Conservation (phyloP, 2,329 filamentous ascomycete species). For the Corynespora cassiicola region DNA sequence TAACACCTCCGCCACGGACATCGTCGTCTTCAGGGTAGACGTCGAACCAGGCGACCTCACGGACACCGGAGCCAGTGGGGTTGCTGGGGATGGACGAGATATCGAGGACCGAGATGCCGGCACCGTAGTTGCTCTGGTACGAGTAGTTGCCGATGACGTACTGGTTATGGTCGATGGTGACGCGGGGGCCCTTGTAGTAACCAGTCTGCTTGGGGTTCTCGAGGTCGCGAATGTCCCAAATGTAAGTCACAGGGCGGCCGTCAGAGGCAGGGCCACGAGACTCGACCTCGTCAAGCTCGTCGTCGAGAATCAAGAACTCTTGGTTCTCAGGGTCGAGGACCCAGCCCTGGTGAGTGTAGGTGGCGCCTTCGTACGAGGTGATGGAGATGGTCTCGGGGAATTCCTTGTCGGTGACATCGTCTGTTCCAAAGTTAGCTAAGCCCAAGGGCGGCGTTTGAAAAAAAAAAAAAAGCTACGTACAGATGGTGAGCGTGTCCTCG, state of each 20-base stretch:
- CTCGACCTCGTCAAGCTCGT: conserved; percentile 40
- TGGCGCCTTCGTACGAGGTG: conserved; percentile 63
- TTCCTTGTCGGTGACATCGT: conserved; percentile 60
- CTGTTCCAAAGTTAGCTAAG: too few relatives aligned
- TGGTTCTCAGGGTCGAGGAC: conserved; percentile 50
- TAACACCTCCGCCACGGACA: conserved; percentile 34
- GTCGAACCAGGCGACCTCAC: conserved; percentile 51
- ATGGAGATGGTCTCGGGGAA: conserved; percentile 56
- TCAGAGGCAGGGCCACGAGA: conserved; percentile 35
- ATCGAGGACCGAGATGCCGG: conserved; percentile 48
- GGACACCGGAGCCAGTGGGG: conserved; percentile 45
- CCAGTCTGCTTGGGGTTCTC: conserved; percentile 48
- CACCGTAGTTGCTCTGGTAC: conserved; percentile 52
- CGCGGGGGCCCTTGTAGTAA: conserved; percentile 46
- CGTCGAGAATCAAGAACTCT: conserved; percentile 41
- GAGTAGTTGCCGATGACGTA: conserved; percentile 49
- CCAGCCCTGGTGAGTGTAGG: conserved; percentile 68
- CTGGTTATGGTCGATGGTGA: conserved; percentile 54
- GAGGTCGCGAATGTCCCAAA: conserved; percentile 41
- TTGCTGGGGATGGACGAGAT: conserved; percentile 47
- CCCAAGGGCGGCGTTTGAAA: conserved; percentile 53
- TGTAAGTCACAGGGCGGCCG: conserved; percentile 41
- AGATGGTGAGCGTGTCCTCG: conserved; percentile 60
- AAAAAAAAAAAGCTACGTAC: conserved; percentile 48
- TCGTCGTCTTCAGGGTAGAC: conserved; percentile 51